These are phyloP conservation scores for Colletotrichum gloeosporioides DNA, from an alignment of 2,329 filamentous ascomycete genomes.

Conservation along the genomic window DNA sequence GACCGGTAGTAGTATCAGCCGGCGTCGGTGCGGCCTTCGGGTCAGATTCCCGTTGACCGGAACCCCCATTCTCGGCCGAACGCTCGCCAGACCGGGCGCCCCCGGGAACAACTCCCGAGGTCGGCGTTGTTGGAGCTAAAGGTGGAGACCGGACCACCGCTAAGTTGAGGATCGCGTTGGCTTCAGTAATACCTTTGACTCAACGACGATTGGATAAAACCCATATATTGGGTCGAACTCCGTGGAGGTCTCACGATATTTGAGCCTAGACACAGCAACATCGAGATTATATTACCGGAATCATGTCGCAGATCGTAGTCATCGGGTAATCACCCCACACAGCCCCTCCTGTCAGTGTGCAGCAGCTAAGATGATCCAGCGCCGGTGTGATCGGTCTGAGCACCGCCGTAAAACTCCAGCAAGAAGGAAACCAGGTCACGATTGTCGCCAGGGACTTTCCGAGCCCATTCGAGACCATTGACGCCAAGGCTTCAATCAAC, in stretches of 20 bases:
- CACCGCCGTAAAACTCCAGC: conserved; percentile 50
- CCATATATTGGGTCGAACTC: neutral
- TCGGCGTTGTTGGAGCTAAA: neutral
- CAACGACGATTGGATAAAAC: neutral
- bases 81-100: neutral
- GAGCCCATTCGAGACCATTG: conserved; percentile 49
- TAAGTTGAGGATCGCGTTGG: neutral
- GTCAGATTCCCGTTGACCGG: neutral
- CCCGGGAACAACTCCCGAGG: neutral
- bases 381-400: conserved; percentile 60
- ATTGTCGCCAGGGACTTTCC: conserved; percentile 54
- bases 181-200: neutral
- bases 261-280: neutral
- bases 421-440: conserved; percentile 42
- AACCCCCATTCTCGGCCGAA: neutral
- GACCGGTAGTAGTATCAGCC: neutral
- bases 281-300: neutral
- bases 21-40: neutral
- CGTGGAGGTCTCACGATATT: neutral
- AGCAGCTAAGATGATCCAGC: conserved; percentile 32
- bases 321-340: conserved; percentile 9
- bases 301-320: conserved; percentile 13
- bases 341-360: neutral
- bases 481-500: conserved; percentile 46
- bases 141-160: neutral